Base-by-base conservation (phyloP, 805 yeast genomes). In the Candida easanensis region DNA sequence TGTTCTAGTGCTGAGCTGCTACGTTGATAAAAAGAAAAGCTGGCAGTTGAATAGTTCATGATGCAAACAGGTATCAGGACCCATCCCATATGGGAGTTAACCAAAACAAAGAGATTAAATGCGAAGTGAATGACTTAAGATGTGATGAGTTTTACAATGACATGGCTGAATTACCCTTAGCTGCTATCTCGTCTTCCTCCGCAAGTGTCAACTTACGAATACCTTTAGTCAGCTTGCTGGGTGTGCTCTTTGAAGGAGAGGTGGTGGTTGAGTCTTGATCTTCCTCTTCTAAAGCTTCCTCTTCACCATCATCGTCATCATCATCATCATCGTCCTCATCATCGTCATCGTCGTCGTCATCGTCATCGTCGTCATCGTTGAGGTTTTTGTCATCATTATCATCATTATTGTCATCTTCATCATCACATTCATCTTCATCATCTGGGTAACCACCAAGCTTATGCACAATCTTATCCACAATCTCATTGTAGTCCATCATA, bases 401-500 rank as follows among this genome's bases (percentile, higher is more conserved):
- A 4, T 73, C 76, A 54, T 68, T 69, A 4, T 67, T 71, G 7
- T 70, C 73, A 4, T 71, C 70, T 4, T 70, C 75, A 0, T 71
- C 73, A 14, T 66, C 75, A 17, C 70, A 74, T 11, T 69, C 76
- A 23, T 71, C 74, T 11, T 75, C 80, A 22, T 70, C 76, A 39
- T 77, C 75, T 16, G 82, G 82, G 73, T 76, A 66, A 44, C 80
- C 73, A 50, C 82, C 79, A 51, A 89, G 68, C 59, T 82, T 84
- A 64, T 81, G 71, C 17, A 86, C 95, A 38, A 88, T 74, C 54
- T 81, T 80, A 60, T 89, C 95, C 16, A 89, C 96, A 54, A 93
- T 84, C 62, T 90, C 97, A 61, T 88, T 85, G 80, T 95, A 88
- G 56, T 93, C 98, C 83, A 90, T 84, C 98, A 93, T 93, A 42